Evolutionary conservation across 2,329 filamentous ascomycete species (phyloP).

Genomic region (Xylariaceae sp.): DNA sequence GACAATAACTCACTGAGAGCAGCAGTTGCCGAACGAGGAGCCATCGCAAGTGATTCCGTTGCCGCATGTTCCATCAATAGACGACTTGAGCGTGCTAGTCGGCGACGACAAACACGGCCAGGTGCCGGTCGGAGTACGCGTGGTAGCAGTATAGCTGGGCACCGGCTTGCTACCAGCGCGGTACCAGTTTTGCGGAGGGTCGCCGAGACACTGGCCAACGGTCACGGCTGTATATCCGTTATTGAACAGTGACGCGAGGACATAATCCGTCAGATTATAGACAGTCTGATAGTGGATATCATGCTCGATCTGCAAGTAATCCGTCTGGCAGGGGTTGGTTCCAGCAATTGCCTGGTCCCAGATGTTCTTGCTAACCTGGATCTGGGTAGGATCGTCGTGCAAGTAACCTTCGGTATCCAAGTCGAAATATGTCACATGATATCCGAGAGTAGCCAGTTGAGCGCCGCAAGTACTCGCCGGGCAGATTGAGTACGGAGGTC

Average conservation of each 20-base stretch:
- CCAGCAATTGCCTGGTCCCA: conserved; percentile 34
- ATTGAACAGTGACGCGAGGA: conserved; percentile 37
- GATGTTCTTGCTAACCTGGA: conserved; percentile 35
- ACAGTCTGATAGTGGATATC: conserved; percentile 45
- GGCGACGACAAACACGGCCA: conserved; percentile 25
- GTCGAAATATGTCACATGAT: conserved; percentile 32
- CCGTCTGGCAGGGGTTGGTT: conserved; percentile 28
- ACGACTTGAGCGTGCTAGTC: conserved; percentile 22
- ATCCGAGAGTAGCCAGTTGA: conserved; percentile 29
- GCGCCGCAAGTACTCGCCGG: conserved; percentile 24
- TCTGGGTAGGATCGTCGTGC: conserved; percentile 30
- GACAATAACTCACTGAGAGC: conserved; percentile 27
- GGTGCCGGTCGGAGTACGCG: conserved; percentile 29
- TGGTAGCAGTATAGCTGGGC: conserved; percentile 27
- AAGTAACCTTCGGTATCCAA: conserved; percentile 33
- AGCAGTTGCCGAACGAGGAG: conserved; percentile 30
- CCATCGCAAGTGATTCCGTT: conserved; percentile 28
- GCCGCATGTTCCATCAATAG: conserved; percentile 28
- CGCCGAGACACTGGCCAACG: conserved; percentile 51
- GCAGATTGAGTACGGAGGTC: conserved; percentile 33
- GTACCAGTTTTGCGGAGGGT: conserved; percentile 49
- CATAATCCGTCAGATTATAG: conserved; percentile 43
- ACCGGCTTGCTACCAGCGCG: conserved; percentile 33
- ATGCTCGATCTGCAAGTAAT: conserved; percentile 38
- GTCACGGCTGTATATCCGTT: conserved; percentile 45